Percentiles rank a stretch among this genome's conserved stretches.
Conservation (phyloP, 129 eudicot genomes). For the Chrysanthemum makinoi region DNA sequence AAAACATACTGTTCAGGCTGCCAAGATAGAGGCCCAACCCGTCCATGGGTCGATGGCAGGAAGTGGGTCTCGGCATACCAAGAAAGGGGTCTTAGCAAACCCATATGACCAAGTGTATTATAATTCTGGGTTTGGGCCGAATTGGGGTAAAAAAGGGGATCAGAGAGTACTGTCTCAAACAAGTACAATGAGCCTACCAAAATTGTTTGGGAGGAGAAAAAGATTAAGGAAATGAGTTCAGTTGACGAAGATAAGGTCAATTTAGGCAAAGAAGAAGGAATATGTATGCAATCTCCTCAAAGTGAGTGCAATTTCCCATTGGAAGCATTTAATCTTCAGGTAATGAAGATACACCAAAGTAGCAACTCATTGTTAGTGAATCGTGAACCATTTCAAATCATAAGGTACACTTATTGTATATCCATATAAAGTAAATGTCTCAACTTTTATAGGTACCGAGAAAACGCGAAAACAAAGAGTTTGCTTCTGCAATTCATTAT, state of each 20-base stretch:
- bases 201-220: background rate
- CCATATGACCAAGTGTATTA: constrained; percentile 49
- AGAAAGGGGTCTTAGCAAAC: constrained; percentile 6
- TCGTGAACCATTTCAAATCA: background rate
- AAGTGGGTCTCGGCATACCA: background rate
- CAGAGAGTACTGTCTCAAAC: background rate
- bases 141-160: constrained; percentile 69
- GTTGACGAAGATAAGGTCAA: background rate
- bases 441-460: constrained; percentile 59
- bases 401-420: background rate
- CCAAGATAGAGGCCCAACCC: too few relatives aligned
- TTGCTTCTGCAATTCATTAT: constrained; percentile 67
- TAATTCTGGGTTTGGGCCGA: constrained; percentile 76
- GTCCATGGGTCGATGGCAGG: background rate
- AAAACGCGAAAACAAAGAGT: constrained; percentile 49
- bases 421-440: background rate
- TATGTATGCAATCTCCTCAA: background rate
- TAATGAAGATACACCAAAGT: constrained; percentile 14
- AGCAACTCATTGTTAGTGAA: background rate
- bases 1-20: too few relatives aligned
- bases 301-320: constrained; percentile 39
- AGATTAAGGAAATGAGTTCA: background rate
- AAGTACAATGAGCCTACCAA: background rate
- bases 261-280: background rate
- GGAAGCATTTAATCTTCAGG: constrained; percentile 99